Evolutionary conservation across 1,139 yeast genomes (phyloP).

Genomic region (Geotrichum citri-aurantii): DNA sequence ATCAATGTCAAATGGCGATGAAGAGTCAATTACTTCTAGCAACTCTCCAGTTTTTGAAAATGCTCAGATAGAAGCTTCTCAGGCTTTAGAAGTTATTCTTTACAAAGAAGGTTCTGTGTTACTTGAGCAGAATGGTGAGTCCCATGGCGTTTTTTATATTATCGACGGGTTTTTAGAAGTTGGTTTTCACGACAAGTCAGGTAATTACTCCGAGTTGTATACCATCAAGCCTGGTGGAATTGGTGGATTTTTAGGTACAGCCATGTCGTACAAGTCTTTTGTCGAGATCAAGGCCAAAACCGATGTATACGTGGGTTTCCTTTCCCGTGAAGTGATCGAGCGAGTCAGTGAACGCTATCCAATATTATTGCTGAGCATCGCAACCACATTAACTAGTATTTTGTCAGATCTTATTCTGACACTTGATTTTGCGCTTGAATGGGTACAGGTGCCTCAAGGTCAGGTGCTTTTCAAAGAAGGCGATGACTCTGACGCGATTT

Average conservation of each 20-base stretch:
- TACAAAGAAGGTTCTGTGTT: constrained; percentile 51
- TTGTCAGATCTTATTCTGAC: constrained; percentile 63
- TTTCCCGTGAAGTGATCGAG: constrained; percentile 60
- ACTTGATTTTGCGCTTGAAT: constrained; percentile 87
- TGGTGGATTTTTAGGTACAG: constrained; percentile 79
- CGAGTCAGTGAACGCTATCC: constrained; percentile 70
- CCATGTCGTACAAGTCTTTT: constrained; percentile 81
- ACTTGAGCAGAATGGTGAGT: constrained; percentile 58
- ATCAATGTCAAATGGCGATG: constrained; percentile 6
- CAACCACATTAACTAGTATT: constrained; percentile 61
- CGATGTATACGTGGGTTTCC: constrained; percentile 62
- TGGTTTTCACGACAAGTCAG: constrained; percentile 36
- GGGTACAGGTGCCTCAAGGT: constrained; percentile 90
- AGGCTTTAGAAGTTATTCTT: constrained; percentile 52
- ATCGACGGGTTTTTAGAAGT: constrained; percentile 74
- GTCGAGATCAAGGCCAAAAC: constrained; percentile 58
- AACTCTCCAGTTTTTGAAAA: constrained; percentile 35
- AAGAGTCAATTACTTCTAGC: constrained; percentile 14
- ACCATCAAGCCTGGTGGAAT: constrained; percentile 72
- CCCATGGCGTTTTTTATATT: constrained; percentile 73
- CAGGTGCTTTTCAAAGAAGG: constrained; percentile 74
- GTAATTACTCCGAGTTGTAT: constrained; percentile 45
- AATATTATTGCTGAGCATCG: constrained; percentile 68
- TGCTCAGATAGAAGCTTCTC: constrained; percentile 63
- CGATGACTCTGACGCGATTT: constrained; percentile 86